Evolutionary conservation across 768 basidiomycete species (phyloP).

Genomic region (Leucocoprinus sp.): DNA sequence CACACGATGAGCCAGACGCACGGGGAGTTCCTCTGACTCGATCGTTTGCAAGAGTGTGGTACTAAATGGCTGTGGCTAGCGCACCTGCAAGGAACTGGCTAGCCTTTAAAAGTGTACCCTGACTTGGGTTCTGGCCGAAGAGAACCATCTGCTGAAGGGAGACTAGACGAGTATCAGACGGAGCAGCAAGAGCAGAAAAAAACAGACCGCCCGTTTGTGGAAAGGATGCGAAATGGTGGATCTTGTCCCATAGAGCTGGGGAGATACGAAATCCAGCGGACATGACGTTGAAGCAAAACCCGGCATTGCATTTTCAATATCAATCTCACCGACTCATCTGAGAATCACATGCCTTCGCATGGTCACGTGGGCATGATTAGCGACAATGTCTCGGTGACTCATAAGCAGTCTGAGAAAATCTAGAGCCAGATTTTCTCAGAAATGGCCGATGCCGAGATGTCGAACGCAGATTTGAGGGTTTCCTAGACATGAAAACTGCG

Average conservation of each 20-base stretch:
- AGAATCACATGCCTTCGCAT: no score
- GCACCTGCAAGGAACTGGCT: constrained; percentile 80
- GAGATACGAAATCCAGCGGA: constrained; percentile 66
- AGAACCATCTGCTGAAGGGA: constrained; percentile 97
- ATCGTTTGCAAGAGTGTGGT: not conserved
- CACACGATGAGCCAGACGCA: constrained; percentile 90
- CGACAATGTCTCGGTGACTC: no score
- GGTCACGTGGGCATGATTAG: no score
- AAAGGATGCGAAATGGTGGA: constrained; percentile 86
- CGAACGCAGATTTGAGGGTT: no score
- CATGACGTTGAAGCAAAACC: constrained; percentile 35
- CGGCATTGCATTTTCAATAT: no score
- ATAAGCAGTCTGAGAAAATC: no score
- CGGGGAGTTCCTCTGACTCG: constrained; percentile 81
- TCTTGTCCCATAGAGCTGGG: constrained; percentile 77
- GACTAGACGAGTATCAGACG: constrained; percentile 38
- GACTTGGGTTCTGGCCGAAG: constrained; percentile 92
- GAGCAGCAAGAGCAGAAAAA: constrained; percentile 29
- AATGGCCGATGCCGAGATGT: no score
- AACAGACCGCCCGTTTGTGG: constrained; percentile 83
- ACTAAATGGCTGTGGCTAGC: not conserved
- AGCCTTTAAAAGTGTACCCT: constrained; percentile 89
- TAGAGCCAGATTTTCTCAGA: no score
- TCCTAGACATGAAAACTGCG: no score
- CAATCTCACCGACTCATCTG: no score